These are phyloP conservation scores for Pulveroboletus sp. DNA, from an alignment of 768 basidiomycete species.

Conservation along the genomic window DNA sequence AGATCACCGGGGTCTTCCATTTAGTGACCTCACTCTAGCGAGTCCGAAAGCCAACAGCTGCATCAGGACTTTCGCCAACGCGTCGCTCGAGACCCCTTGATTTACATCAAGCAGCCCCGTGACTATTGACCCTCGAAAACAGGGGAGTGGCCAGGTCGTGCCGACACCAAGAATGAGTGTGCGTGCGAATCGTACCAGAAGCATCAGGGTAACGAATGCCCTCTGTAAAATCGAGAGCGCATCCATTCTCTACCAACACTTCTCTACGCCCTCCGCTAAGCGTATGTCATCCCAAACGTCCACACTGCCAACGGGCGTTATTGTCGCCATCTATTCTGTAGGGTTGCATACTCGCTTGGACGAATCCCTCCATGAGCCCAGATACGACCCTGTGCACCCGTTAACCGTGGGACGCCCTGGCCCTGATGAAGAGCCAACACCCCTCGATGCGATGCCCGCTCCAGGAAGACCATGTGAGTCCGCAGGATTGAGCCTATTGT, in stretches of 20 bases:
- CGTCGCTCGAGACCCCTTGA: constrained; percentile 15
- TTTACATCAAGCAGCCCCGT: constrained; percentile 16
- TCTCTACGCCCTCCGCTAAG: constrained; percentile 24
- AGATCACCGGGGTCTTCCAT: constrained; percentile 32
- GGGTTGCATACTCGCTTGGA: constrained; percentile 7
- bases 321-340: constrained; percentile 3
- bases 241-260: constrained; percentile 26
- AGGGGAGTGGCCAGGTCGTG: constrained; percentile 7
- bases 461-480: background rate
- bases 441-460: background rate
- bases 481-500: background rate
- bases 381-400: constrained; percentile 1
- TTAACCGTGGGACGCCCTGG: constrained; percentile 3
- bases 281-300: constrained; percentile 6
- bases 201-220: constrained; percentile 13
- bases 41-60: constrained; percentile 17
- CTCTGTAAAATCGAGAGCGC: constrained; percentile 15
- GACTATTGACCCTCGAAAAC: constrained; percentile 16
- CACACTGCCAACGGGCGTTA: constrained; percentile 7
- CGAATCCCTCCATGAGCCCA: constrained; percentile 2
- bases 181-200: constrained; percentile 20
- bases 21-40: constrained; percentile 17
- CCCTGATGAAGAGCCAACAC: background rate
- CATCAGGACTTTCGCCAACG: constrained; percentile 1
- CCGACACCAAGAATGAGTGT: background rate